Conservation (phyloP, 1,139 yeast genomes). For the Geotrichum phurueaensis region DNA sequence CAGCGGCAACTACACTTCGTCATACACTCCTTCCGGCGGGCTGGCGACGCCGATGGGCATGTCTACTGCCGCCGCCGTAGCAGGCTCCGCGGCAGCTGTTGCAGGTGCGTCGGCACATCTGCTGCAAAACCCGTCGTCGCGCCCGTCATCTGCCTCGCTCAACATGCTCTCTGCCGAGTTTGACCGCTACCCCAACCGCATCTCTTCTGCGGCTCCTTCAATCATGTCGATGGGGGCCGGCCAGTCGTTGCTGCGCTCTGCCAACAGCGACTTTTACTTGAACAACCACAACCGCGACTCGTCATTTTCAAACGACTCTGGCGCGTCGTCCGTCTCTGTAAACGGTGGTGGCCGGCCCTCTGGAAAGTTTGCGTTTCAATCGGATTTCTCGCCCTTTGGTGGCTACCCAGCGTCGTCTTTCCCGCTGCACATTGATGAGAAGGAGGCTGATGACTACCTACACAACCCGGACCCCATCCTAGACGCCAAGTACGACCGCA, state of each 20-base stretch:
- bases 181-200: constrained; percentile 38
- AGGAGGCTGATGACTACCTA: constrained; percentile 84
- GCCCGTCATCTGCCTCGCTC: constrained; percentile 17
- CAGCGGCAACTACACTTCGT: neutral
- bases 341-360: constrained; percentile 6
- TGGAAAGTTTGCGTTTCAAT: constrained; percentile 35
- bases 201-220: constrained; percentile 26
- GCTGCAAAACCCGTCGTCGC: constrained; percentile 4
- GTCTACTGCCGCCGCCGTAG: constrained; percentile 16
- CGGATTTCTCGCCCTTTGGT: constrained; percentile 72
- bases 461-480: constrained; percentile 91
- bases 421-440: constrained; percentile 80
- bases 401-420: constrained; percentile 88
- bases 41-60: constrained; percentile 11
- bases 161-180: constrained; percentile 29
- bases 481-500: constrained; percentile 72
- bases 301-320: constrained; percentile 27
- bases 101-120: constrained; percentile 13
- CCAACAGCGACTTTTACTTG: constrained; percentile 9
- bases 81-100: constrained; percentile 16
- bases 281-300: constrained; percentile 19
- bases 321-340: constrained; percentile 26
- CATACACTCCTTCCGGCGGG: neutral
- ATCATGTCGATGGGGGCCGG: constrained; percentile 16
- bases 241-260: constrained; percentile 28